phyloP scores from a whole-genome alignment of 306 rosid genomes.

The Cyamopsis tetragonoloba region DNA sequence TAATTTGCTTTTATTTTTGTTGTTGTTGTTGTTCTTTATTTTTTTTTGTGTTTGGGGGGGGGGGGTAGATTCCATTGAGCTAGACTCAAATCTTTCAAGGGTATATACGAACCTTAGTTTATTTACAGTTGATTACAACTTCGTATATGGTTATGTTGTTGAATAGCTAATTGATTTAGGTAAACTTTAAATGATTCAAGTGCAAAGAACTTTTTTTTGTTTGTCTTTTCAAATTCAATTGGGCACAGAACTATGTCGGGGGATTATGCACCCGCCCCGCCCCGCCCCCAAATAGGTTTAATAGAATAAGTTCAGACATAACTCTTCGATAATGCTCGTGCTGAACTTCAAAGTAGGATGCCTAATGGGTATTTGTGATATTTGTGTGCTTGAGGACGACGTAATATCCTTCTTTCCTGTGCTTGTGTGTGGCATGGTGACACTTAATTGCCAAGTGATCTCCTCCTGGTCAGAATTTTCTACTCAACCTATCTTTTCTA shows the following conservation, averaged over 20 bases:
- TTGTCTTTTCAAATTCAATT: not conserved
- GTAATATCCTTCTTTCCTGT: not conserved
- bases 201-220: not conserved
- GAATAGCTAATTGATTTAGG: not conserved
- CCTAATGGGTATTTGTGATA: not conserved
- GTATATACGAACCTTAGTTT: constrained; percentile 7
- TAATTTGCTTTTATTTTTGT: not conserved
- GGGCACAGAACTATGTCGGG: not conserved
- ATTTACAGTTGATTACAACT: not conserved
- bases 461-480: not conserved
- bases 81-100: not conserved
- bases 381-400: constrained; percentile 4
- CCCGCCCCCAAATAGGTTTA: not conserved
- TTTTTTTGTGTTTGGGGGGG: not conserved
- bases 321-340: constrained; percentile 20
- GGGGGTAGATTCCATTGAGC: too few relatives aligned
- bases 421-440: constrained; percentile 9
- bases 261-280: not conserved
- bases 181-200: constrained; percentile 13
- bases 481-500: not conserved
- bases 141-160: not conserved
- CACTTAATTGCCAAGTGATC: not conserved
- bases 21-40: not conserved
- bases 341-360: constrained; percentile 9
- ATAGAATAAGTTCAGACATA: not conserved